Percentiles rank a stretch among this genome's conserved stretches.
phyloP scores from a whole-genome alignment of 192 early-diverging fungal genomes.

The Podila epigama region DNA sequence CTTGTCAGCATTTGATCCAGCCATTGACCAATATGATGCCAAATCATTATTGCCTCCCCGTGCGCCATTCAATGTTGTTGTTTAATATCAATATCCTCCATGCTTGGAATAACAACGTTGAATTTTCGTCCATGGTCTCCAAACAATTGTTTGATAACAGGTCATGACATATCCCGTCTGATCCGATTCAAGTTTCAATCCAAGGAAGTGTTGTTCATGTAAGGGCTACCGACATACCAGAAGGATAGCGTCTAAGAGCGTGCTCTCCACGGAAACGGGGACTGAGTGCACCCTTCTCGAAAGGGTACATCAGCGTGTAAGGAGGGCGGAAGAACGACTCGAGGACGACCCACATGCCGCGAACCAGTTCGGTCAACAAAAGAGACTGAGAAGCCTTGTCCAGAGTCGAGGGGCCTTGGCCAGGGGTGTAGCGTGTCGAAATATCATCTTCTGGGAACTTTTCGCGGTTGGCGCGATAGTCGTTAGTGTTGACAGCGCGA shows the following conservation, averaged over 20 bases:
- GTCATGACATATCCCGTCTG: too few species aligned
- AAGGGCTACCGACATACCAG: conserved; percentile 62
- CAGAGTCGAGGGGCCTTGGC: conserved; percentile 41
- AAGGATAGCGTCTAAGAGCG: conserved; percentile 92
- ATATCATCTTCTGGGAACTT: conserved; percentile 44
- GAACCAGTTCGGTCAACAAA: conserved; percentile 89
- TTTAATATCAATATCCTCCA: too few species aligned
- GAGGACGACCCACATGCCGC: conserved; percentile 91
- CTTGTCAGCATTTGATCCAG: too few species aligned
- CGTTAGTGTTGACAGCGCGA: conserved; percentile 42
- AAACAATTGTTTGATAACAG: too few species aligned
- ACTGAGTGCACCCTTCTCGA: conserved; percentile 92
- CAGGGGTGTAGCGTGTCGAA: conserved; percentile 28
- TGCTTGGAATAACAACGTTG: too few species aligned
- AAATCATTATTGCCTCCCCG: too few species aligned
- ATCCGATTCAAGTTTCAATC: too few species aligned
- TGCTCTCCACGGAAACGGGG: conserved; percentile 98
- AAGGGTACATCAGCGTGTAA: conserved; percentile 96
- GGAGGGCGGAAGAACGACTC: conserved; percentile 95
- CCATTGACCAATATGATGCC: too few species aligned
- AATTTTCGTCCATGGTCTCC: too few species aligned
- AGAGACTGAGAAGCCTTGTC: conserved; percentile 76
- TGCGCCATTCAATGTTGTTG: too few species aligned
- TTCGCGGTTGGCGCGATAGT: conserved; percentile 46
- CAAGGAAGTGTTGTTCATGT: neutral